A percentile compares a stretch with the other conserved stretches of the same genome.
These are phyloP conservation scores for Oryza longistaminata DNA, from an alignment of 176 grass and related monocot genomes.

Conservation along the genomic window DNA sequence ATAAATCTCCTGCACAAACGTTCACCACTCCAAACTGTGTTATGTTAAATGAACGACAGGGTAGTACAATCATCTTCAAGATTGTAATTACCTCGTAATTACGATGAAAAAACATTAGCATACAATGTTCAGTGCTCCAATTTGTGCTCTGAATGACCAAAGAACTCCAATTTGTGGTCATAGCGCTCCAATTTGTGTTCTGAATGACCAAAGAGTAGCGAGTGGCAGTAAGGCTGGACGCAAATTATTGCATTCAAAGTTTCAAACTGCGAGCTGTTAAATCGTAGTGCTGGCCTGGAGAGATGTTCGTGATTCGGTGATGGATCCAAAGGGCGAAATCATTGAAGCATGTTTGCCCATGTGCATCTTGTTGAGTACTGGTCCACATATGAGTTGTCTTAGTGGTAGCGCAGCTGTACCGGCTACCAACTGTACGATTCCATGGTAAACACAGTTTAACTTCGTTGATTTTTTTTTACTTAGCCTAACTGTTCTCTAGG, in stretches of 20 bases:
- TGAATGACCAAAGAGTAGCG: not conserved
- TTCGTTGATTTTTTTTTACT: not conserved
- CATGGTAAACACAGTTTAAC: not conserved
- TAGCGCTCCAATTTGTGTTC: no score
- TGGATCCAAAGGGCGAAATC: conserved; percentile 42
- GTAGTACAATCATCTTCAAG: not conserved
- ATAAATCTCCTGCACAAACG: not conserved
- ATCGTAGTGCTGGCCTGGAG: not conserved
- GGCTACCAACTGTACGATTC: conserved; percentile 16
- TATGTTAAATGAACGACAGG: not conserved
- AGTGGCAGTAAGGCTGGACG: not conserved
- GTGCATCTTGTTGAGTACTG: conserved; percentile 31
- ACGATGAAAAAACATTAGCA: no score
- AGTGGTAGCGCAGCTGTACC: not conserved
- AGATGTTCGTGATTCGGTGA: not conserved
- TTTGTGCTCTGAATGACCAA: no score
- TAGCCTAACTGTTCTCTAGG: not conserved
- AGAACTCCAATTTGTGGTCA: no score
- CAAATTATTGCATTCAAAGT: not conserved
- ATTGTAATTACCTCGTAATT: no score
- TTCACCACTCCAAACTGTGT: not conserved
- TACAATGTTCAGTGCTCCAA: no score
- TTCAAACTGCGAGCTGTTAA: not conserved
- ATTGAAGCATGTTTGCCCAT: conserved; percentile 52
- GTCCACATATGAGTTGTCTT: conserved; percentile 43